Percentiles rank a stretch among this genome's conserved stretches.
Evolutionary conservation across 176 grass and related monocot genomes (phyloP).

Genomic region (Puccinellia tenuiflora): DNA sequence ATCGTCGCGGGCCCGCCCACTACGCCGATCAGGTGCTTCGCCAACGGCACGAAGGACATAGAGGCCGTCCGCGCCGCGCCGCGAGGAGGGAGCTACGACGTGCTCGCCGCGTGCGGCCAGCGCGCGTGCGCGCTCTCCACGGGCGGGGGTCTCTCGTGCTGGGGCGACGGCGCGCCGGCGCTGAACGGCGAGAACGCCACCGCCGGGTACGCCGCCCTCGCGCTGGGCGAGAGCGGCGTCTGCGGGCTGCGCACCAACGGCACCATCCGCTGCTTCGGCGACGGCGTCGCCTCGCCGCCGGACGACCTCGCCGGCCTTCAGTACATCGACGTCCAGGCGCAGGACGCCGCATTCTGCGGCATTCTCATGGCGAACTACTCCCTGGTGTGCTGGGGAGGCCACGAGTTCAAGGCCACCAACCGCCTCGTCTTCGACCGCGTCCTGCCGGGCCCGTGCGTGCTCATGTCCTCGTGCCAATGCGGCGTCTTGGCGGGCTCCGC

Average conservation of each 20-base stretch:
- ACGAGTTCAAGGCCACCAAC: conserved; percentile 33
- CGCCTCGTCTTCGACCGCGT: conserved; percentile 53
- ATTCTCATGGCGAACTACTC: conserved; percentile 77
- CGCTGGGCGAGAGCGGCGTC: conserved; percentile 41
- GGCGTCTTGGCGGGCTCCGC: conserved; percentile 66
- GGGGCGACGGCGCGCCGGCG: conserved; percentile 38
- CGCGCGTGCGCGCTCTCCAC: conserved; percentile 66
- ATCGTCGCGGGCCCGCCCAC: not conserved
- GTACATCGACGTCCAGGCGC: conserved; percentile 62
- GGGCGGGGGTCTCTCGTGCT: conserved; percentile 38
- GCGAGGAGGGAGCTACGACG: not conserved
- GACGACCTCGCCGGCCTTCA: conserved; percentile 6
- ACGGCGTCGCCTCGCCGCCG: conserved; percentile 21
- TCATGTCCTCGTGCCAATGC: conserved; percentile 41
- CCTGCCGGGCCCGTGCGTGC: conserved; percentile 59
- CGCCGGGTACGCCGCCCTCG: conserved; percentile 38
- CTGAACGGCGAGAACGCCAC: not conserved
- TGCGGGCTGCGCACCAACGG: conserved; percentile 59
- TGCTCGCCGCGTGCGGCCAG: conserved; percentile 25
- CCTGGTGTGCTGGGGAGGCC: conserved; percentile 75
- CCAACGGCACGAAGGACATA: conserved; percentile 19
- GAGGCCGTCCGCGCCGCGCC: conserved; percentile 42
- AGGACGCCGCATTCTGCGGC: conserved; percentile 43
- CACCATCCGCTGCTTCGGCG: conserved; percentile 66
- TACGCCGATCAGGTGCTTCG: conserved; percentile 55